Conservation (phyloP, 1,139 yeast genomes). For the Pichia cactophila region DNA sequence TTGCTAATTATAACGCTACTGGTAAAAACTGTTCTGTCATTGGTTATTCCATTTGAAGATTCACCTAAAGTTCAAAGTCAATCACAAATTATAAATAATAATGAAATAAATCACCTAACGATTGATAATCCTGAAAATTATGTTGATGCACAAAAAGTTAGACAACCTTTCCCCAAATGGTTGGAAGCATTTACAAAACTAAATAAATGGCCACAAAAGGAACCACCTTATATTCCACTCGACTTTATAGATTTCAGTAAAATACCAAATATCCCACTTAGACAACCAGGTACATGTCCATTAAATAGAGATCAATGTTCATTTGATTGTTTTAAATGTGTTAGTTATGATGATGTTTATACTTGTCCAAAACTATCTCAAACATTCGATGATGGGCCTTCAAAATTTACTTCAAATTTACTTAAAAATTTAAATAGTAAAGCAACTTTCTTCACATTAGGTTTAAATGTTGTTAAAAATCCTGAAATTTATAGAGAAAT, state of each 20-base stretch:
- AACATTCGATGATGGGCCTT: constrained; percentile 94
- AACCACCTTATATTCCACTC: constrained; percentile 82
- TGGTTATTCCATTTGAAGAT: not conserved
- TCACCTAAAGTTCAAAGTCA: not conserved
- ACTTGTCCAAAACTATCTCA: constrained; percentile 73
- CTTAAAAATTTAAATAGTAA: constrained; percentile 44
- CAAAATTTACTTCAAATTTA: constrained; percentile 57
- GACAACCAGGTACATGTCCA: constrained; percentile 57
- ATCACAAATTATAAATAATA: not conserved
- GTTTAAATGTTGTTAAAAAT: constrained; percentile 65
- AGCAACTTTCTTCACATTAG: constrained; percentile 79
- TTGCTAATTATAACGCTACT: not conserved
- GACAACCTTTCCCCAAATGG: constrained; percentile 61
- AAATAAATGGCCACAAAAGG: constrained; percentile 70
- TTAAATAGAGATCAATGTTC: constrained; percentile 53
- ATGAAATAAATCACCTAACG: not conserved
- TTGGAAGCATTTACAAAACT: constrained; percentile 65
- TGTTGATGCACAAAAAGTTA: constrained; percentile 2
- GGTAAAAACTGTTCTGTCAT: not conserved
- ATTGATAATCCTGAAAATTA: not conserved
- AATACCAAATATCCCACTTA: constrained; percentile 43
- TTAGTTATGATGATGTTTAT: constrained; percentile 66
- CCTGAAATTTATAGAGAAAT: constrained; percentile 66
- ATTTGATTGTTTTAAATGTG: constrained; percentile 80
- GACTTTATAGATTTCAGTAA: constrained; percentile 54